Evolutionary conservation across 768 basidiomycete species (phyloP).

Genomic region (Tephrocybe rancida): DNA sequence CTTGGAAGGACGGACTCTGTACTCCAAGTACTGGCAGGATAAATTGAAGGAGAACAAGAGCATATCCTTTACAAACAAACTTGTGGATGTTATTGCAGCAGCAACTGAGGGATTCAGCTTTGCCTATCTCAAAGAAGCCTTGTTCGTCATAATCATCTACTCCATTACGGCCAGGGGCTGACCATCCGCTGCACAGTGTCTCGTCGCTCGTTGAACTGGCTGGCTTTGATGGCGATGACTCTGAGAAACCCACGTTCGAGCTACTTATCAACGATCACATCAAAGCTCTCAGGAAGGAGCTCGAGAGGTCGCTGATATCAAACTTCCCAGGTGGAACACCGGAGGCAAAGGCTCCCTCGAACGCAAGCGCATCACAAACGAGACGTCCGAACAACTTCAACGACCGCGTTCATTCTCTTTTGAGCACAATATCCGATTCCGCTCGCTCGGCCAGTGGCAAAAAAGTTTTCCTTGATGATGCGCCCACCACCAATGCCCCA

Average conservation of each 20-base stretch:
- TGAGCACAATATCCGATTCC: conserved; percentile 9
- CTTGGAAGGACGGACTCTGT: conserved; percentile 61
- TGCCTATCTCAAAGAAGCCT: conserved; percentile 88
- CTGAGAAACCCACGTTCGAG: conserved; percentile 47
- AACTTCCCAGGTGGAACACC: conserved; percentile 1
- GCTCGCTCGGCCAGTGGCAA: not conserved
- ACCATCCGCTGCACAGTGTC: conserved; percentile 46
- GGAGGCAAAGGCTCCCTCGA: not conserved
- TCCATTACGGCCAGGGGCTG: not conserved
- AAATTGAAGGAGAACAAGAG: conserved; percentile 67
- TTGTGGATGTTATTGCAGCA: conserved; percentile 61
- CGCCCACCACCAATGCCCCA: not conserved
- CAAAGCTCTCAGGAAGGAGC: conserved; percentile 61
- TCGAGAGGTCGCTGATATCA: conserved; percentile 45
- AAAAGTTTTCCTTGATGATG: conserved; percentile 8
- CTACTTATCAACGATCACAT: conserved; percentile 59
- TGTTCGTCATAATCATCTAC: conserved; percentile 53
- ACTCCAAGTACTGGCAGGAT: conserved; percentile 79
- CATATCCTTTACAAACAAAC: conserved; percentile 66
- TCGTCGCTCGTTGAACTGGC: conserved; percentile 72
- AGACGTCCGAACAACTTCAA: not conserved
- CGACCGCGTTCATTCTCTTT: conserved; percentile 20
- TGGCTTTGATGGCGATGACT: conserved; percentile 45
- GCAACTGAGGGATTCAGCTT: conserved; percentile 75
- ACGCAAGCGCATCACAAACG: not conserved